phyloP scores from a whole-genome alignment of 2,329 filamentous ascomycete genomes.

The Aspergillus vadensis region DNA sequence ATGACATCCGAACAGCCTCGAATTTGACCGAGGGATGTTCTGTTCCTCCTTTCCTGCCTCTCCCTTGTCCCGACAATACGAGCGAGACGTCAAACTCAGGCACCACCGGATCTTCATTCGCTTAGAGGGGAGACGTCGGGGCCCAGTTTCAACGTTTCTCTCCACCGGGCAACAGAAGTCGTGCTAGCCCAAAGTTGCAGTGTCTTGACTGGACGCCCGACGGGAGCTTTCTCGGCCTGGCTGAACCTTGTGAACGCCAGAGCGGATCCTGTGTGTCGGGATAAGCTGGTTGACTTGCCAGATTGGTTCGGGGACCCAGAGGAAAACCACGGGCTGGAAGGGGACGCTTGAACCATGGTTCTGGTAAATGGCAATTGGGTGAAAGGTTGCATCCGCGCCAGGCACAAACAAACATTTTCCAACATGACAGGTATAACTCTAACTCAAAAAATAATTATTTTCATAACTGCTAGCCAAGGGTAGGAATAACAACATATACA shows the following conservation, averaged over 20 bases:
- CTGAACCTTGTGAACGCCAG: slow-evolving; percentile 13
- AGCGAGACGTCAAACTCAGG: slow-evolving; percentile 16
- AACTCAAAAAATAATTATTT: not conserved
- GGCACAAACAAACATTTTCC: not conserved
- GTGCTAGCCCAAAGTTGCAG: slow-evolving; percentile 8
- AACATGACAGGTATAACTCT: not conserved
- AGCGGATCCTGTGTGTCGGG: slow-evolving; percentile 15
- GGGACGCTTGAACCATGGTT: not conserved
- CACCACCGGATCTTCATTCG: slow-evolving; percentile 25
- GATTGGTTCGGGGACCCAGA: not conserved
- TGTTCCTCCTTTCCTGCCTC: not conserved
- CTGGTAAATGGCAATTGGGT: not conserved
- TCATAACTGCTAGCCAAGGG: not conserved
- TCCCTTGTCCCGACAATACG: slow-evolving; percentile 5
- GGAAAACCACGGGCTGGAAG: not conserved
- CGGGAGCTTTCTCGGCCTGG: slow-evolving; percentile 13
- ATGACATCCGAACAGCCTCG: not conserved
- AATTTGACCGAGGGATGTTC: not conserved
- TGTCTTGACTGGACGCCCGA: slow-evolving; percentile 13
- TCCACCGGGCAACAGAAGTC: slow-evolving; percentile 7
- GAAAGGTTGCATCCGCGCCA: not conserved
- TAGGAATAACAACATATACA: too few relatives aligned
- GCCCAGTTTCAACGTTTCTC: slow-evolving; percentile 22
- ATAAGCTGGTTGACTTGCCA: not conserved
- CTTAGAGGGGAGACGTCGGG: slow-evolving; percentile 8